These are phyloP conservation scores for Suillus paluster DNA, from an alignment of 768 basidiomycete genomes.

Conservation along the genomic window DNA sequence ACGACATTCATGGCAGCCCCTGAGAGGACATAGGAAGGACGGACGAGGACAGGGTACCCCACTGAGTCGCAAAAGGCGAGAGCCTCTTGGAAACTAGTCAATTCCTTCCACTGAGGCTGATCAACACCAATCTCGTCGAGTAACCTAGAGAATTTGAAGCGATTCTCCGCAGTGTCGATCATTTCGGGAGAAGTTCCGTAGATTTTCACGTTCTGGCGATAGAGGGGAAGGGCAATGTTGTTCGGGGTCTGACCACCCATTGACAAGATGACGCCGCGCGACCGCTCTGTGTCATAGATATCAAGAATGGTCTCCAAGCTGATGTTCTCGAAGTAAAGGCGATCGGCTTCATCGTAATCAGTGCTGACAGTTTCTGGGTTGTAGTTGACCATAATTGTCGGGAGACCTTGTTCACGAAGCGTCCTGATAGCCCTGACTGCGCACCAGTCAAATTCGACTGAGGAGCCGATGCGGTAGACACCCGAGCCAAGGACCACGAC, in stretches of 20 bases:
- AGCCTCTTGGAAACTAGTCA: conserved; percentile 90
- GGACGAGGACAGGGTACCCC: conserved; percentile 93
- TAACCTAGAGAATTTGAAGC: conserved; percentile 99
- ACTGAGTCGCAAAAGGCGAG: conserved; percentile 89
- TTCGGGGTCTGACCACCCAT: conserved; percentile 99
- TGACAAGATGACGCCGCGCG: conserved; percentile 91
- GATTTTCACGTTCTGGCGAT: conserved; percentile 97
- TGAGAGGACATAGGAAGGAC: conserved; percentile 98
- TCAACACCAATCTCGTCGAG: conserved; percentile 98
- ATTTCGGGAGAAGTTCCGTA: conserved; percentile 99
- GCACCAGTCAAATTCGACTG: conserved; percentile 99
- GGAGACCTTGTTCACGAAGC: conserved; percentile 90
- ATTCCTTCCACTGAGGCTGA: conserved; percentile 96
- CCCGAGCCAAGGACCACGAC: conserved; percentile 98
- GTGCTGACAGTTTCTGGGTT: conserved; percentile 99
- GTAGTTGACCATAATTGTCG: conserved; percentile 99
- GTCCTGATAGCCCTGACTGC: conserved; percentile 97
- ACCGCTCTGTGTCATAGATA: conserved; percentile 90
- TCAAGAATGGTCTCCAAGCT: conserved; percentile 95
- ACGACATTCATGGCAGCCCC: conserved; percentile 99
- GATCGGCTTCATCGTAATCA: conserved; percentile 98
- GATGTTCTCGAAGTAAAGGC: conserved; percentile 99
- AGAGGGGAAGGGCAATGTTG: conserved; percentile 95
- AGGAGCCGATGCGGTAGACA: conserved; percentile 98
- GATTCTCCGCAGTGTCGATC: conserved; percentile 99